Percentiles rank a stretch among this genome's conserved stretches.
Conservation (phyloP, 371 early-diverging fungal genomes). For the Mucor piriformis region DNA sequence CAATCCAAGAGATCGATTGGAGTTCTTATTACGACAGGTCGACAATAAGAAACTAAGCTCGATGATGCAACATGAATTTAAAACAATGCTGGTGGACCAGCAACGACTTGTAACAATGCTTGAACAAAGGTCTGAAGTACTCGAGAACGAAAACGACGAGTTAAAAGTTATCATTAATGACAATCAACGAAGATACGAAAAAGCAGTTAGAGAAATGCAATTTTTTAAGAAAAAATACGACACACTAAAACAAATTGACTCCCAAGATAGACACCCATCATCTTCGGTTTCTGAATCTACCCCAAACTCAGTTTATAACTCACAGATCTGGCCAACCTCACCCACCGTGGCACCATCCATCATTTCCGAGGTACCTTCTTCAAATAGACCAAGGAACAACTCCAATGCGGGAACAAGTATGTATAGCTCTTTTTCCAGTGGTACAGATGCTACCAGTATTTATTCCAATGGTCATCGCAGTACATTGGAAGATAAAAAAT, state of each 20-base stretch:
- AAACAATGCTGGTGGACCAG: slow-evolving; percentile 31
- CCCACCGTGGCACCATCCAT: not conserved
- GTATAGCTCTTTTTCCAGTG: slow-evolving; percentile 20
- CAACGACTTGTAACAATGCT: slow-evolving; percentile 36
- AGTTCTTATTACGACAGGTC: slow-evolving; percentile 24
- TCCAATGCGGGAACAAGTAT: slow-evolving; percentile 24
- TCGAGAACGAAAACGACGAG: slow-evolving; percentile 37
- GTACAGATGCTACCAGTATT: slow-evolving; percentile 22
- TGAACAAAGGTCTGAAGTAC: slow-evolving; percentile 24
- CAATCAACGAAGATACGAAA: slow-evolving; percentile 46
- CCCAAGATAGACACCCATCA: not conserved
- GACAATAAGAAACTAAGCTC: slow-evolving; percentile 20
- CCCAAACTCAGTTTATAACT: not conserved
- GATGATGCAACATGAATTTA: slow-evolving; percentile 29
- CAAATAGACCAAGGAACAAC: slow-evolving; percentile 6
- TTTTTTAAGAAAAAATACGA: slow-evolving; percentile 50
- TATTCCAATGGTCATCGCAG: slow-evolving; percentile 2
- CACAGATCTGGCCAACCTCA: slow-evolving; percentile 7
- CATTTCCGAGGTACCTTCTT: not conserved
- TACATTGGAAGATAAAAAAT: slow-evolving; percentile 5
- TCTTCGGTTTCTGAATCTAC: not conserved
- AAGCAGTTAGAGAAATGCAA: slow-evolving; percentile 54
- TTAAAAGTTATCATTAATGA: slow-evolving; percentile 29
- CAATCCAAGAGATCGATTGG: slow-evolving; percentile 16
- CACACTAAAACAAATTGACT: not conserved